phyloP scores from a whole-genome alignment of 2,329 filamentous ascomycete genomes.

The Sporothrix luriei region DNA sequence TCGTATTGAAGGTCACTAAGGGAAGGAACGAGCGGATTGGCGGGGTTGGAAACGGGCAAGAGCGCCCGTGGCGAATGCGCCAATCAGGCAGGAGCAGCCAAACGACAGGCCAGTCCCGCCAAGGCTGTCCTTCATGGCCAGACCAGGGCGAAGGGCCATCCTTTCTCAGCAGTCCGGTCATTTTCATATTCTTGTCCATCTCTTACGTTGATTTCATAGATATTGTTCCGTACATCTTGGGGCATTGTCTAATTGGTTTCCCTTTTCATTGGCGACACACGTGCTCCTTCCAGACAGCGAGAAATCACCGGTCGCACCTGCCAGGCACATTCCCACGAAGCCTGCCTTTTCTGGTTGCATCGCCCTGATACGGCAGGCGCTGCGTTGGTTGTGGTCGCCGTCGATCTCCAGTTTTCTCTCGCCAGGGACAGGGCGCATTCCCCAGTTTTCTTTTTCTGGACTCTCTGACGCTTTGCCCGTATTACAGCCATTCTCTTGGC shows the following conservation, averaged over 20 bases:
- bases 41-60: background rate
- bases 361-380: constrained; percentile 17
- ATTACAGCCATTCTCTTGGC: constrained; percentile 6
- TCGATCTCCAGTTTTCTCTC: constrained; percentile 27
- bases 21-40: background rate
- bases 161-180: background rate
- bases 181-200: background rate
- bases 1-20: background rate
- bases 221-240: background rate
- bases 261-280: background rate
- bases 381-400: constrained; percentile 8
- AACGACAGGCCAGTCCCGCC: constrained; percentile 7
- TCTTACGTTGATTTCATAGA: background rate
- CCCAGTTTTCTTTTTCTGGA: constrained; percentile 18
- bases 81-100: constrained; percentile 13
- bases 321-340: constrained; percentile 3
- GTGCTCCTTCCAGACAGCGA: background rate
- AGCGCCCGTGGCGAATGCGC: background rate
- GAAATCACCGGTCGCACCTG: background rate
- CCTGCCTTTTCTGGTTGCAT: constrained; percentile 24
- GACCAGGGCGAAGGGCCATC: background rate
- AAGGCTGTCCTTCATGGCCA: constrained; percentile 22
- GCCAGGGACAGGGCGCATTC: background rate
- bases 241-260: background rate
- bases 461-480: background rate